These are phyloP conservation scores for Eucalyptus marginata DNA, from an alignment of 345 rosid species.

Conservation along the genomic window DNA sequence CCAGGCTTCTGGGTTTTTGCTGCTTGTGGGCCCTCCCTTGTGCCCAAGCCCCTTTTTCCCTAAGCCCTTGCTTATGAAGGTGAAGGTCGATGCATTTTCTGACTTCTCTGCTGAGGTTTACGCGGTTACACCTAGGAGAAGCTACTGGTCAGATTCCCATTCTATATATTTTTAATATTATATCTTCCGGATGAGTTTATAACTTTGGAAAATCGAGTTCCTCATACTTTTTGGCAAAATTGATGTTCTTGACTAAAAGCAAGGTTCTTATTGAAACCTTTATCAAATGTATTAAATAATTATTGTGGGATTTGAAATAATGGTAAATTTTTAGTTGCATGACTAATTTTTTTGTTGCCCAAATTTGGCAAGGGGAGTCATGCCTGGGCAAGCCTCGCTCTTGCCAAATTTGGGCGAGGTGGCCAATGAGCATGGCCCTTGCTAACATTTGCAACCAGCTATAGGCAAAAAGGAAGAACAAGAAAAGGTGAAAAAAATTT, in stretches of 20 bases:
- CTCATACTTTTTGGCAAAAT: background rate
- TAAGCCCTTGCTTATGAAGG: background rate
- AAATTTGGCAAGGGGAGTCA: background rate
- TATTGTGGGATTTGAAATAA: background rate
- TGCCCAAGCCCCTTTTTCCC: background rate
- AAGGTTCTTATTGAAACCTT: background rate
- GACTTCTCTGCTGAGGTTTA: background rate
- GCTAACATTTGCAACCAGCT: background rate
- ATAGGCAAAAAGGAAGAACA: background rate
- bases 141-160: background rate
- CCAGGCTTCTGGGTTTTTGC: background rate
- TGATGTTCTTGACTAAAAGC: background rate
- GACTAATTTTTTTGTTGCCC: background rate
- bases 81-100: background rate
- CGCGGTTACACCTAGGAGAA: background rate
- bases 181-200: background rate
- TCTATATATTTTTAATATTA: background rate
- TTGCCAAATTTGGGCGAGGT: background rate
- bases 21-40: background rate
- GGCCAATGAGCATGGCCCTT: background rate
- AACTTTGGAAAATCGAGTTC: background rate
- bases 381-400: background rate
- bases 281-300: background rate
- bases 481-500: too few species aligned
- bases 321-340: background rate